These are phyloP conservation scores for Aegle marmelos DNA, from an alignment of 345 rosid species.

Conservation along the genomic window DNA sequence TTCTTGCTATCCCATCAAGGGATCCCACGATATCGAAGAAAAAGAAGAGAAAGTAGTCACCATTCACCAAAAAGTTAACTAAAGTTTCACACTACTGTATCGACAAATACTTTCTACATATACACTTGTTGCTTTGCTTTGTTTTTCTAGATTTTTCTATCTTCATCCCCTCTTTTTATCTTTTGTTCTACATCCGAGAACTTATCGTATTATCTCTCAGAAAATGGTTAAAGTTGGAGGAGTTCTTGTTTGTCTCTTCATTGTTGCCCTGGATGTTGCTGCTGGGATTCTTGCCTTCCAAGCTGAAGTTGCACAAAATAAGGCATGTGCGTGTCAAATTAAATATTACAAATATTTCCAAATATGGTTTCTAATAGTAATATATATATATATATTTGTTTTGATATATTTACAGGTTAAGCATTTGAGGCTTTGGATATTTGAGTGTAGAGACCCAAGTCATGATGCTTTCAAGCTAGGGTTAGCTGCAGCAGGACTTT, in stretches of 20 bases:
- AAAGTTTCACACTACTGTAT: conserved; percentile 30
- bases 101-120: conserved; percentile 36
- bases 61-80: conserved; percentile 6
- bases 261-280: conserved; percentile 71
- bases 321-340: conserved; percentile 30
- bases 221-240: conserved; percentile 64
- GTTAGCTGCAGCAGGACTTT: conserved; percentile 65
- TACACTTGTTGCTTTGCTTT: background rate
- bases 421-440: conserved; percentile 80
- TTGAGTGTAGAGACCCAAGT: conserved; percentile 90
- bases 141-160: background rate
- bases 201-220: background rate
- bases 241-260: conserved; percentile 64
- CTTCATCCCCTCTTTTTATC: background rate
- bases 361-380: background rate
- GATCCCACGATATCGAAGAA: conserved; percentile 31
- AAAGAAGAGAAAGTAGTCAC: conserved; percentile 2
- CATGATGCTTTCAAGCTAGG: conserved; percentile 79
- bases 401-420: conserved; percentile 46
- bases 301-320: conserved; percentile 84
- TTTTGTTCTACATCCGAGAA: background rate
- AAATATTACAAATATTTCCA: background rate
- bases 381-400: background rate
- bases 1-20: conserved; percentile 45
- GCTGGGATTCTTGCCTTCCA: conserved; percentile 91